Conservation (phyloP, 345 rosid genomes). For the Hypericum androsaemum region DNA sequence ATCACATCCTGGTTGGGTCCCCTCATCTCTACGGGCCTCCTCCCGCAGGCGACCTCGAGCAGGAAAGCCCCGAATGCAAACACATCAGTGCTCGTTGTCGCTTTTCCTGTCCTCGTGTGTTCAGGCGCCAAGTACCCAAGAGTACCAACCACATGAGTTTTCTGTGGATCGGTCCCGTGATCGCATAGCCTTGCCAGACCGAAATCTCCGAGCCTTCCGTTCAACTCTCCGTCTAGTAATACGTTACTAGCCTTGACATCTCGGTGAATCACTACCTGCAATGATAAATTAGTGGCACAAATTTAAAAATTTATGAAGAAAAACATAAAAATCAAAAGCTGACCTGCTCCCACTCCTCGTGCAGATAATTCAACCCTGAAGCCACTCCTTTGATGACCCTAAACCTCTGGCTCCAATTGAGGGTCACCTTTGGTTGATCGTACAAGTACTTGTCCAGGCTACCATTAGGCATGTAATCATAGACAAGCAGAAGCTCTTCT, state of each 20-base stretch:
- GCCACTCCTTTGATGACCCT: slow-evolving; percentile 16
- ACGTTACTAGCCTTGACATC: slow-evolving; percentile 17
- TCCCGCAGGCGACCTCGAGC: slow-evolving; percentile 17
- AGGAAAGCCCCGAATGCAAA: slow-evolving; percentile 13
- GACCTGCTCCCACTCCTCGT: slow-evolving; percentile 13
- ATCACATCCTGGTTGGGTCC: neutral
- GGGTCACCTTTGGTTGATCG: neutral
- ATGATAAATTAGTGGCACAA: too few relatives aligned
- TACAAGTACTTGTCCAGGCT: slow-evolving; percentile 15
- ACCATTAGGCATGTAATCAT: slow-evolving; percentile 19
- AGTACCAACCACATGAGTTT: slow-evolving; percentile 18
- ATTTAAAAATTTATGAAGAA: too few relatives aligned
- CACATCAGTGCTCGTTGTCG: slow-evolving; percentile 12
- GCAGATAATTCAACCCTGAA: slow-evolving; percentile 14
- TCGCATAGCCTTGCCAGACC: slow-evolving; percentile 16
- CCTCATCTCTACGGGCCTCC: slow-evolving; percentile 6
- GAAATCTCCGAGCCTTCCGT: slow-evolving; percentile 15
- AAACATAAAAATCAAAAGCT: too few relatives aligned
- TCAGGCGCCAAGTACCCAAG: too few relatives aligned
- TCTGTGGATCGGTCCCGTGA: slow-evolving; percentile 16
- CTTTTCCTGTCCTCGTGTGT: slow-evolving; percentile 9
- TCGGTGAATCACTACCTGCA: slow-evolving; percentile 12
- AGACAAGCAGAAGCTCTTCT: slow-evolving; percentile 16
- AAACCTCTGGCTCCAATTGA: slow-evolving; percentile 10
- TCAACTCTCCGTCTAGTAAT: slow-evolving; percentile 13